phyloP scores from a whole-genome alignment of 2,329 filamentous ascomycete genomes.

The Epichloe baconii region DNA sequence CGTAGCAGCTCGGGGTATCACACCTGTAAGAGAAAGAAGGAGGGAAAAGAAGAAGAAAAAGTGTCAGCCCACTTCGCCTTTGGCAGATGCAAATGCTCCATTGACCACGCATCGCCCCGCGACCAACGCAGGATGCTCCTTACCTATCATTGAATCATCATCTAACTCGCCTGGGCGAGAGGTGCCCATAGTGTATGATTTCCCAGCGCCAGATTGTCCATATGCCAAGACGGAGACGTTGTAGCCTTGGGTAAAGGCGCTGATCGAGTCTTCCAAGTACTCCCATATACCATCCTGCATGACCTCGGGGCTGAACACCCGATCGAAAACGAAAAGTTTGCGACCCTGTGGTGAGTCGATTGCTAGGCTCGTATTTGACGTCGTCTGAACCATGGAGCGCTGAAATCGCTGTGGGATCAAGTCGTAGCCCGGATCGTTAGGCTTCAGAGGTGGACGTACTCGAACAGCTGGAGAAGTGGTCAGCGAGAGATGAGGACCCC shows the following conservation, averaged over 20 bases:
- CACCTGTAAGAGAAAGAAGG: slow-evolving; percentile 40
- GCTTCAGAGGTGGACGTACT: slow-evolving; percentile 72
- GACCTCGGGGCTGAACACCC: slow-evolving; percentile 75
- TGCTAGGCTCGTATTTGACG: slow-evolving; percentile 68
- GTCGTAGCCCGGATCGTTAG: slow-evolving; percentile 82
- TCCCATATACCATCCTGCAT: slow-evolving; percentile 88
- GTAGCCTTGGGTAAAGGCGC: slow-evolving; percentile 86
- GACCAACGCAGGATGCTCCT: neutral
- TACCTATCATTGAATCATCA: slow-evolving; percentile 64
- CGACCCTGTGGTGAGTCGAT: slow-evolving; percentile 87
- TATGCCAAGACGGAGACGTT: slow-evolving; percentile 97
- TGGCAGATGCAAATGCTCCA: neutral
- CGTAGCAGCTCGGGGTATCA: slow-evolving; percentile 84
- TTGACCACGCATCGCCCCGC: no score
- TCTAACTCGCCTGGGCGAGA: slow-evolving; percentile 70
- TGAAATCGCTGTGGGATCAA: slow-evolving; percentile 94
- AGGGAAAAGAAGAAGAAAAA: neutral
- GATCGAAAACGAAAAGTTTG: slow-evolving; percentile 93
- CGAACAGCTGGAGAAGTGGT: slow-evolving; percentile 56
- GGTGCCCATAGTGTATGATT: slow-evolving; percentile 98
- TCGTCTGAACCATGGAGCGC: slow-evolving; percentile 80
- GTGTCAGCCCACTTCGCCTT: neutral
- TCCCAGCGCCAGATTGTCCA: slow-evolving; percentile 92
- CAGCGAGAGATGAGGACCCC: neutral
- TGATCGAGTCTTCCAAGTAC: slow-evolving; percentile 81